A percentile compares a stretch with the other conserved stretches of the same genome.
phyloP scores from a whole-genome alignment of 2,329 filamentous ascomycete genomes.

The Fusarium aywerte region DNA sequence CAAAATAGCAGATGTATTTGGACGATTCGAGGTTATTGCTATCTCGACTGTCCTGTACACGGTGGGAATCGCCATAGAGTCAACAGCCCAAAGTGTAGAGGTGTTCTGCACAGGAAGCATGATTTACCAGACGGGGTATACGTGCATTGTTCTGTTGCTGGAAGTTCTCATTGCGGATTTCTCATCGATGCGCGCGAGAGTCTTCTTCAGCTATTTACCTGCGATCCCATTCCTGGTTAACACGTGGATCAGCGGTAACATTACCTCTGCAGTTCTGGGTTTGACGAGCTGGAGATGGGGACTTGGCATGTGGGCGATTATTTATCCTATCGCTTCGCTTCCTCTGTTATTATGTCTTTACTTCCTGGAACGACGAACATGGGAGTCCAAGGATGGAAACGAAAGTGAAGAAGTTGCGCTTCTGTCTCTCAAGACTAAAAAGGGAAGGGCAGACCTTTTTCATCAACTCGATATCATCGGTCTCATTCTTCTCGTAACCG shows the following conservation, averaged over 20 bases:
- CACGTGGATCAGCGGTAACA: constrained; percentile 70
- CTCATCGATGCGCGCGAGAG: constrained; percentile 67
- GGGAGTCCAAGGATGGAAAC: constrained; percentile 11
- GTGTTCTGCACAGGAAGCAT: constrained; percentile 65
- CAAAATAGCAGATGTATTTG: constrained; percentile 72
- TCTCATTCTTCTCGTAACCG: constrained; percentile 57
- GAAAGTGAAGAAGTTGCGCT: neutral
- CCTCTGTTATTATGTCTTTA: constrained; percentile 62
- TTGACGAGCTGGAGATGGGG: constrained; percentile 70
- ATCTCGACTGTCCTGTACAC: constrained; percentile 68
- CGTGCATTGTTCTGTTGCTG: constrained; percentile 65
- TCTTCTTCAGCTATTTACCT: constrained; percentile 72
- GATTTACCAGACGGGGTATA: constrained; percentile 69
- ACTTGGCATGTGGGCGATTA: constrained; percentile 71
- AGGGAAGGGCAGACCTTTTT: constrained; percentile 59
- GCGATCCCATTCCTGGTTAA: constrained; percentile 69
- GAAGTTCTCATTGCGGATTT: constrained; percentile 71
- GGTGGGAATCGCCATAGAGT: constrained; percentile 64
- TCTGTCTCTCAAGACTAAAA: constrained; percentile 32
- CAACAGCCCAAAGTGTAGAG: constrained; percentile 59
- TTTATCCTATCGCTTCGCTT: constrained; percentile 66
- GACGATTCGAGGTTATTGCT: constrained; percentile 67
- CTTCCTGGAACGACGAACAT: constrained; percentile 46
- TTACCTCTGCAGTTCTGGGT: constrained; percentile 62
- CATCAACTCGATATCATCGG: constrained; percentile 65